Evolutionary conservation across 768 basidiomycete genomes (phyloP).

Genomic region (Amanita molliuscula): DNA sequence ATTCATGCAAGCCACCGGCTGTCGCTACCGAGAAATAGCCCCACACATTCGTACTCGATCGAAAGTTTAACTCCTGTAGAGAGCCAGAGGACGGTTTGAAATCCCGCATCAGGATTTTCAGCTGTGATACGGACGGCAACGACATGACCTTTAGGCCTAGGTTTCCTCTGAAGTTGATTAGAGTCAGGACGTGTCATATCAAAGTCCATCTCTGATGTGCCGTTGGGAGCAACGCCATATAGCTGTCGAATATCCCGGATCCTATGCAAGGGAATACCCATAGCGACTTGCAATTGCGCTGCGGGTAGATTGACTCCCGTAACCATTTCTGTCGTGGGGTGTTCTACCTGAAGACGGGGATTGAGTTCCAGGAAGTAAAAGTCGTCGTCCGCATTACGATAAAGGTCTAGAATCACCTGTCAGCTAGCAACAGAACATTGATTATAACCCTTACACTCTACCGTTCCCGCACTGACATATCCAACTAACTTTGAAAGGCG

Average conservation of each 20-base stretch:
- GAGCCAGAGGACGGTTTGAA: slow-evolving; percentile 99
- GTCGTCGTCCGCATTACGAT: slow-evolving; percentile 85
- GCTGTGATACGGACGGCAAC: slow-evolving; percentile 99
- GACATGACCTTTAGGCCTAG: slow-evolving; percentile 95
- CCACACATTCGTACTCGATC: slow-evolving; percentile 99
- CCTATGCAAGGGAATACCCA: slow-evolving; percentile 94
- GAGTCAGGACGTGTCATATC: slow-evolving; percentile 88
- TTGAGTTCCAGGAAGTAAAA: slow-evolving; percentile 99
- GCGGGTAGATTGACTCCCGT: slow-evolving; percentile 96
- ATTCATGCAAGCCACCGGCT: slow-evolving; percentile 96
- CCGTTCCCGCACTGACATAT: slow-evolving; percentile 97
- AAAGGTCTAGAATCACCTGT: slow-evolving; percentile 55
- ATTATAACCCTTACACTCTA: slow-evolving; percentile 60
- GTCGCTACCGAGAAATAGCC: slow-evolving; percentile 98
- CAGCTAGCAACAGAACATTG: slow-evolving; percentile 4
- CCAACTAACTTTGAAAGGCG: slow-evolving; percentile 97
- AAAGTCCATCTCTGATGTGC: slow-evolving; percentile 90
- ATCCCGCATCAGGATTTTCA: slow-evolving; percentile 98
- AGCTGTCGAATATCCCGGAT: slow-evolving; percentile 93
- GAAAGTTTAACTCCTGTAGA: slow-evolving; percentile 97
- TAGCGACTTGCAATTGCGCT: slow-evolving; percentile 93
- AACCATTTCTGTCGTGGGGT: slow-evolving; percentile 99
- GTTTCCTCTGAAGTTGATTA: slow-evolving; percentile 84
- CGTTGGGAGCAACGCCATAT: slow-evolving; percentile 89
- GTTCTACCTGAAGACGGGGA: slow-evolving; percentile 98